Conservation (phyloP, 2,329 filamentous ascomycete genomes). For the Botrytis deweyae region DNA sequence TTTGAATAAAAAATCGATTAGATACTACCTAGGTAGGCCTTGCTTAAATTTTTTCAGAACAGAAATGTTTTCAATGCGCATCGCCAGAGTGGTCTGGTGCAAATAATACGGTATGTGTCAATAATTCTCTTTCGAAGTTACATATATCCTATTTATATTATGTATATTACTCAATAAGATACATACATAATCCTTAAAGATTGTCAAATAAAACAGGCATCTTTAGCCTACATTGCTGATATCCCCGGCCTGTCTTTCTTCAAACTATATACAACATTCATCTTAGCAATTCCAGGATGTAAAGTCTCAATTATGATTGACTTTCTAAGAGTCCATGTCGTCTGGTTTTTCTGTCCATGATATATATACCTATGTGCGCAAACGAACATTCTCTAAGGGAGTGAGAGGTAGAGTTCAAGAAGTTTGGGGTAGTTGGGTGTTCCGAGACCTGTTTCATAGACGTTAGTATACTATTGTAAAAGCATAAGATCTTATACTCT, state of each 20-base stretch:
- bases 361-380: background rate
- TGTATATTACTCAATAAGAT: background rate
- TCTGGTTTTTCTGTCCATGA: background rate
- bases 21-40: too few species aligned
- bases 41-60: too few species aligned
- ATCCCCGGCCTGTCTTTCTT: background rate
- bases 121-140: background rate
- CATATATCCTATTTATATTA: background rate
- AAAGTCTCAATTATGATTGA: background rate
- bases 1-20: background rate
- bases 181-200: background rate
- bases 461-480: background rate
- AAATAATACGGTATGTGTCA: background rate
- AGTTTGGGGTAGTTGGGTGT: constrained; percentile 19
- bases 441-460: constrained; percentile 12
- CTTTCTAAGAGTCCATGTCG: background rate
- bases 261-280: background rate
- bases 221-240: background rate
- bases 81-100: background rate
- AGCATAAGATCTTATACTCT: background rate
- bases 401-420: constrained; percentile 11
- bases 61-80: background rate
- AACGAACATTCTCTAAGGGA: background rate
- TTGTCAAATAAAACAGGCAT: background rate
- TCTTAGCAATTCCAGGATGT: background rate